These are phyloP conservation scores for Fusarium tuaranense DNA, from an alignment of 2,329 filamentous ascomycete genomes.

Conservation along the genomic window DNA sequence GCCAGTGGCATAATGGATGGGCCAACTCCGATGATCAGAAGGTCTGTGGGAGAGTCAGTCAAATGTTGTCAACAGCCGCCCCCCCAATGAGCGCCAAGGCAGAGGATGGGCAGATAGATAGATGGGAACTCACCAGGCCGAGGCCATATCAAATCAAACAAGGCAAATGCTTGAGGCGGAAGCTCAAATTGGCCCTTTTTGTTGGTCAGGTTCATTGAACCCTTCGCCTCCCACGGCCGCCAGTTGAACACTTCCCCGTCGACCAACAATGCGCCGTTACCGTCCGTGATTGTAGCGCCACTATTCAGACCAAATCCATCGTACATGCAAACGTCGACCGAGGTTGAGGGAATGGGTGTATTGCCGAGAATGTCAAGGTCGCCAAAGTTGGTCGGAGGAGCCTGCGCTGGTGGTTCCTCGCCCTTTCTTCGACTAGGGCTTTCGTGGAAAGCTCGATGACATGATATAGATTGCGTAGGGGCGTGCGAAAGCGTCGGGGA, in stretches of 20 bases:
- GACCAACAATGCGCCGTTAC: conserved; percentile 81
- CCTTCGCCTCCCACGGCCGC: conserved; percentile 78
- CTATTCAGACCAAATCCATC: conserved; percentile 91
- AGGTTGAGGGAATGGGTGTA: conserved; percentile 81
- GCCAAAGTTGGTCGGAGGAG: conserved; percentile 71
- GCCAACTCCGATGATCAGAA: conserved; percentile 91
- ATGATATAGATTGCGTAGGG: conserved; percentile 1
- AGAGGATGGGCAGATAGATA: background rate
- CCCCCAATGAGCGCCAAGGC: background rate
- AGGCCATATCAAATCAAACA: conserved; percentile 85
- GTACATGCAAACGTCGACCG: conserved; percentile 82
- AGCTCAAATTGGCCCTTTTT: conserved; percentile 86
- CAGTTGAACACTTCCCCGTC: conserved; percentile 90
- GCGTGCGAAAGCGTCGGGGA: background rate
- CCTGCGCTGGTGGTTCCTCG: conserved; percentile 44
- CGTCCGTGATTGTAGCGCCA: conserved; percentile 76
- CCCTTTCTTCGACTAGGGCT: conserved; percentile 29
- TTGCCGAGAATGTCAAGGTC: conserved; percentile 83
- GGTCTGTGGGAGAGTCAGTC: conserved; percentile 64
- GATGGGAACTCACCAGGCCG: conserved; percentile 76
- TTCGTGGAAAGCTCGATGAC: conserved; percentile 38
- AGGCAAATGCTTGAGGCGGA: conserved; percentile 75
- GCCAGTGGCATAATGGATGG: conserved; percentile 80
- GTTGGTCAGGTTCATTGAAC: conserved; percentile 71
- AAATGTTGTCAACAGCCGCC: background rate